A percentile compares a stretch with the other conserved stretches of the same genome.
Conservation (phyloP, 139 green algal species). For the Micromonas commoda region DNA sequence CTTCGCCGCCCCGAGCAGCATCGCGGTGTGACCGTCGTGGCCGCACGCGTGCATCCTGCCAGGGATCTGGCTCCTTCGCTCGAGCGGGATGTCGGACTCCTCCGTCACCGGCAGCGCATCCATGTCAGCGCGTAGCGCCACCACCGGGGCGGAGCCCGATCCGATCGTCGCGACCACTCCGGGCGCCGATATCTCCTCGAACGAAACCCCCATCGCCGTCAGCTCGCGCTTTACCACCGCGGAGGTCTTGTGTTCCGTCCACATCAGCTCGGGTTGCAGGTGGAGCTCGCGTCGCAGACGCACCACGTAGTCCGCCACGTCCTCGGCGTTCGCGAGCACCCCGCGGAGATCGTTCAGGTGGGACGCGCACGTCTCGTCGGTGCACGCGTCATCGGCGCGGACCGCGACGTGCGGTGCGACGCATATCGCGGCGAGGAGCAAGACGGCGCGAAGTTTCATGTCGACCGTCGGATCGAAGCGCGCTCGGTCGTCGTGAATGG, state of each 20-base stretch:
- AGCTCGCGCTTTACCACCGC: slow-evolving; percentile 50
- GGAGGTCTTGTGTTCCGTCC: slow-evolving; percentile 63
- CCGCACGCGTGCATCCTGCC: slow-evolving; percentile 83
- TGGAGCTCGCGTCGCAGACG: slow-evolving; percentile 46
- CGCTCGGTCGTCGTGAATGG: too few species aligned
- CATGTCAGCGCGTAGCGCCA: slow-evolving; percentile 80
- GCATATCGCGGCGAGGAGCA: too few species aligned
- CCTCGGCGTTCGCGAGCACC: background rate
- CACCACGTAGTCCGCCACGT: background rate
- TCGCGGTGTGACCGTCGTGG: slow-evolving; percentile 77
- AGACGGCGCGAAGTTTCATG: too few species aligned
- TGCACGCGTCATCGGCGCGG: too few species aligned
- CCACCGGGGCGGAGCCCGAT: slow-evolving; percentile 42
- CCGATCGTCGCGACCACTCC: slow-evolving; percentile 68
- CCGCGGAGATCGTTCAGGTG: background rate
- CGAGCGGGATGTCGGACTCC: slow-evolving; percentile 16
- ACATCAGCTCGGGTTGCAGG: slow-evolving; percentile 58
- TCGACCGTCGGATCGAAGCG: too few species aligned
- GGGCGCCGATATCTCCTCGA: slow-evolving; percentile 57
- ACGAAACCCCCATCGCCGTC: slow-evolving; percentile 55
- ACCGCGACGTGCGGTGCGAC: too few species aligned
- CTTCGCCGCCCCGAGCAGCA: slow-evolving; percentile 74
- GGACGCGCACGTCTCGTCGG: background rate
- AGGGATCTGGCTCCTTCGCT: slow-evolving; percentile 19
- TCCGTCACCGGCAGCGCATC: slow-evolving; percentile 77